Evolutionary conservation across 306 rosid genomes (phyloP), one percentile per base, ranked within the genome.

Genomic region (Quercus cerris): DNA sequence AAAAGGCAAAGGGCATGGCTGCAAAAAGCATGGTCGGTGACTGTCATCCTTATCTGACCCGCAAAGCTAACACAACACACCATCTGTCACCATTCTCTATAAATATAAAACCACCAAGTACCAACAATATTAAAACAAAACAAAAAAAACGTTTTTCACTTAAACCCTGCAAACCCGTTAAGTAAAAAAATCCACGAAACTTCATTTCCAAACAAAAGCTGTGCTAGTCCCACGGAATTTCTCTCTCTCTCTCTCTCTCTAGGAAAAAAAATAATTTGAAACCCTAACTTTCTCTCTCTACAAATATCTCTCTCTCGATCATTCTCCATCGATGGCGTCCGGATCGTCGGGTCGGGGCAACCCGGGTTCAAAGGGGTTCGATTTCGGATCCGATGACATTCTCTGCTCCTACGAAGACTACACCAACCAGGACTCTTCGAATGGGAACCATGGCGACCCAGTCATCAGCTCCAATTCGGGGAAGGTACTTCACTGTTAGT

Each of bases 321-420:
- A n/a, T 8, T 52, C 58, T 83, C 28, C 71, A 25, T 2, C 74
- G 84, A 94, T 94, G 98, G 97, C 96, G 69, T 93, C 99, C 69
- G 99, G 99, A 80, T 93, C 98, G 0, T 84, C 93, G 56, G 87
- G 76, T 77, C 93, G 94, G 81, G 81, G 83, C 25, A 95, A 93
- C 75, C 81, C 90, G 51, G 87, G 80, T 54, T 88, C 95, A 19
- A 88, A 90, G 63, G 86, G 87, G 0, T 83, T 89, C 57, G 90
- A 92, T 88, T 90, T 89, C 57, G 88, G 74, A 17, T 77, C 98
- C 38, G 98, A 87, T 71, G 97, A 94, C 51, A 80, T 94, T 77
- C 95, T 92, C 41, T 86, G 86, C 76, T 79, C 98, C 0, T 88
- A 85, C 71, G 93, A 94, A 22, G 96, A 90, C 83, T 85, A 70